Evolutionary conservation across 2,329 filamentous ascomycete genomes (phyloP).

Genomic region (Fusarium sp.): DNA sequence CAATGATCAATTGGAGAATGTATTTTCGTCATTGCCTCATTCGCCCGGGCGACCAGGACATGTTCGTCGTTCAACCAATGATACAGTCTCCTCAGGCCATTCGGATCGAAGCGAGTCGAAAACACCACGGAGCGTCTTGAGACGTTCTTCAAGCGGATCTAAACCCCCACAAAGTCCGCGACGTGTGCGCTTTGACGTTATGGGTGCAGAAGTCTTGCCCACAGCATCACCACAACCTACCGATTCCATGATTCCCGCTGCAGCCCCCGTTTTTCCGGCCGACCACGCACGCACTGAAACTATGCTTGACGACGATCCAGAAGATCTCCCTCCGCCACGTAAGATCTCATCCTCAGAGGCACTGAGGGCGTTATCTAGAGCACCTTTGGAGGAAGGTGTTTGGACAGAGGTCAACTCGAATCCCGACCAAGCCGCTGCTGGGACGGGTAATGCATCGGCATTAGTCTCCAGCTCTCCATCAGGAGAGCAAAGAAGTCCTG

Average conservation of each 20-base stretch:
- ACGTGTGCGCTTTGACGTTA: conserved; percentile 71
- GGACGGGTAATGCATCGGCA: conserved; percentile 31
- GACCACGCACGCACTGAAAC: conserved; percentile 47
- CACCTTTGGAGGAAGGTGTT: conserved; percentile 61
- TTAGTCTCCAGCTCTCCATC: conserved; percentile 4
- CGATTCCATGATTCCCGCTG: conserved; percentile 47
- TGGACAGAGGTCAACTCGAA: conserved; percentile 61
- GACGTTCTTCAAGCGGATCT: conserved; percentile 65
- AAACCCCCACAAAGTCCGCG: conserved; percentile 65
- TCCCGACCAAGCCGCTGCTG: conserved; percentile 42
- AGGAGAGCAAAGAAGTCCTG: conserved; percentile 8
- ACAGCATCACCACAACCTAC: conserved; percentile 64
- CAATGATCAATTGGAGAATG: conserved; percentile 28
- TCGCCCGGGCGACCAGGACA: conserved; percentile 49
- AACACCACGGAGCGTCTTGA: conserved; percentile 66
- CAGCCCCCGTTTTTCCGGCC: conserved; percentile 41
- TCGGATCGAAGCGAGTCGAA: conserved; percentile 65
- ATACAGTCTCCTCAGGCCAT: conserved; percentile 61
- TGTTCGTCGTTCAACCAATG: conserved; percentile 57
- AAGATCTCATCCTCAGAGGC: conserved; percentile 68
- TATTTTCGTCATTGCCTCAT: conserved; percentile 32
- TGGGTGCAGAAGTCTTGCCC: conserved; percentile 69
- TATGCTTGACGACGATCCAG: conserved; percentile 54
- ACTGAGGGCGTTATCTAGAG: conserved; percentile 62
- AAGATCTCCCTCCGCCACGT: conserved; percentile 58